Base-by-base conservation (phyloP, 2,329 filamentous ascomycete species). In the Monilinia vaccinii-corymbosi region DNA sequence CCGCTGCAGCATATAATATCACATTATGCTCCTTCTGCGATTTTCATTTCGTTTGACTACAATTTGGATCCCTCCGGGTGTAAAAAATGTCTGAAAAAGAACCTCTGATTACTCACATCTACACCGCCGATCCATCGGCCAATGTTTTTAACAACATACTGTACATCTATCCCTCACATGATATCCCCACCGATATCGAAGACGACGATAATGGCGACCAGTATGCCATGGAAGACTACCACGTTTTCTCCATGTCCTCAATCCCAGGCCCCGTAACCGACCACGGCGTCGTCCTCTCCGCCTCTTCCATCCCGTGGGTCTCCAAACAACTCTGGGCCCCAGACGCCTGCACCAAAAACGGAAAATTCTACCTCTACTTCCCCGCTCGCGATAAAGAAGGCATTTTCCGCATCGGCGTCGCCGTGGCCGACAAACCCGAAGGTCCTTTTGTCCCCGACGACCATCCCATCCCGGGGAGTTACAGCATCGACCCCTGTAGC, bases 201-300 rank as follows among this genome's bases (percentile, higher is more conserved):
- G 86, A 87, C 78, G 91, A 92, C 76, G 88, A 91, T 78, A 90
- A 91, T 79, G 88, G 88, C 70, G 88, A 91, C 75, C 88, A 91
- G 72, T 91, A 91, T 72, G 88, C 90, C 76, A 92, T 91, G 88
- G 79, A 76, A 60, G 88, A 92, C 76, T 92, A 92, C 78, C 88
- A 91, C 73, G 88, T 92, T 71, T 85, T 91, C 73, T 76, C 75
- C 32, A 73, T 82, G 61, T 79, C 82, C 59, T 76, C 79, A 1
- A 75, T 83, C 28, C 0, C 76, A 78, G 52, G 52, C 14, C 9
- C 38, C 9, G 86, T 91, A 2, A 85, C 79, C 23, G 88, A 91
- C 75, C 88, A 91, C 74, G 88, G 88, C 68, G 78, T 88, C 52
- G 87, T 81, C 16, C 80, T 93, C 45, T 78, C 77, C 58, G 76